Base-by-base conservation (phyloP, 768 basidiomycete genomes). In the Tricholoma flavovirens region DNA sequence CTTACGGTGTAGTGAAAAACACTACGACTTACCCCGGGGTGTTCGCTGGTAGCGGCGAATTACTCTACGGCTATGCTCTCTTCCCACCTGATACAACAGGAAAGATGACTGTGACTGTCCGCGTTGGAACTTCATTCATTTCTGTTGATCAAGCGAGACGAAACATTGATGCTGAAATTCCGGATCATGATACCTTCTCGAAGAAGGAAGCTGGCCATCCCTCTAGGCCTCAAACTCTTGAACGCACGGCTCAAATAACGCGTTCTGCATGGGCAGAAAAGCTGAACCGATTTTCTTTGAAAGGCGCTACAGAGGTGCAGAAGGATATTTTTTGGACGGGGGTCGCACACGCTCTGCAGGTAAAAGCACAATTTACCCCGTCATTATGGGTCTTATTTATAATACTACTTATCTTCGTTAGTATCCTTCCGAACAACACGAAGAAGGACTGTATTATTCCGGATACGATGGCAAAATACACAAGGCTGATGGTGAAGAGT, bases 371-470 rank as follows among this genome's bases (percentile, higher is more conserved):
- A n/a, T n/a, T n/a, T n/a, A n/a, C n/a, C n/a, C n/a, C n/a, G n/a
- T n/a, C n/a, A n/a, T n/a, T n/a, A n/a, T n/a, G n/a, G n/a, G n/a
- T n/a, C n/a, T n/a, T n/a, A n/a, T n/a, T n/a, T n/a, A n/a, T n/a
- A n/a, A n/a, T n/a, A n/a, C n/a, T n/a, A n/a, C n/a, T n/a, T n/a
- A n/a, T n/a, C 53, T n/a, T 24, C 9, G 63, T 0, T 68, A 91
- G 82, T 91, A 89, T 60, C 90, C 90, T 0, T 87, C 85, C 61
- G 88, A 91, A 64, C 81, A 87, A 57, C 74, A 78, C 59, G 90
- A 92, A 66, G 72, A 77, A 36, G 80, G 80, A 3, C 66, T 63
- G 6, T 91, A 92, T 67, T 93, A 87, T 67, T 91, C 89, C 5
- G 90, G 82, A 0, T 91, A 92, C 56, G 84, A 88, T 54, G 81